phyloP scores from a whole-genome alignment of 495 filamentous ascomycete species.

The Xylaria bambusicola region DNA sequence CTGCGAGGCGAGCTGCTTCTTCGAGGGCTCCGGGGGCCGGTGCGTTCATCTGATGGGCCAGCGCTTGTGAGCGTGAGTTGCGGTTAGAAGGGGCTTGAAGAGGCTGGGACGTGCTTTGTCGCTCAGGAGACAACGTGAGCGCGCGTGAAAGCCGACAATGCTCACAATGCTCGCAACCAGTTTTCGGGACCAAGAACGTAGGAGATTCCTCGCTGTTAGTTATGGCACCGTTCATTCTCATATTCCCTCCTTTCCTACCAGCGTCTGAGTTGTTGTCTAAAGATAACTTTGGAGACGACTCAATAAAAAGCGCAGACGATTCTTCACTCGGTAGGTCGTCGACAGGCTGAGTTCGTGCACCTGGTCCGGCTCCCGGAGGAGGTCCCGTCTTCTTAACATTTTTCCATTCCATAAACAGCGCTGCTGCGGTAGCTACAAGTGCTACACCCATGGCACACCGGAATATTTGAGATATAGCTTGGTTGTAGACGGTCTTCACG shows the following conservation, averaged over 20 bases:
- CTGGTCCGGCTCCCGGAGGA: background rate
- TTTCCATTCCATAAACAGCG: conserved; percentile 62
- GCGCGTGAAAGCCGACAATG: conserved; percentile 18
- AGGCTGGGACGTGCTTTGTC: background rate
- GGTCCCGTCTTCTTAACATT: conserved; percentile 52
- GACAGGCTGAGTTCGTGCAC: background rate
- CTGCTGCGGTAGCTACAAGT: conserved; percentile 51
- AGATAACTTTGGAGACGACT: conserved; percentile 13
- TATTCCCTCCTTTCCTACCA: background rate
- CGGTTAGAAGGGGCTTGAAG: background rate
- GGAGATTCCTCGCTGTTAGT: background rate
- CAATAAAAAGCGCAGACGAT: background rate
- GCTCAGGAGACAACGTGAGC: background rate
- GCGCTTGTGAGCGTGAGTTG: background rate
- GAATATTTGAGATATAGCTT: conserved; percentile 56
- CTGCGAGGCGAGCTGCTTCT: conserved; percentile 20
- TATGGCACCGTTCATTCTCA: background rate
- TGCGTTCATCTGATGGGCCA: background rate
- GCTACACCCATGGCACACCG: conserved; percentile 55
- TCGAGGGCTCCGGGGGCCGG: conserved; percentile 16
- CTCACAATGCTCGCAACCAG: conserved; percentile 20
- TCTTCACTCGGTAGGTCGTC: background rate
- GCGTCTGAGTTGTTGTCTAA: background rate
- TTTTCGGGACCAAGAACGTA: background rate
- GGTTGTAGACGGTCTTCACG: conserved; percentile 60